phyloP scores from a whole-genome alignment of 495 filamentous ascomycete species.

The Acidomyces sp. region DNA sequence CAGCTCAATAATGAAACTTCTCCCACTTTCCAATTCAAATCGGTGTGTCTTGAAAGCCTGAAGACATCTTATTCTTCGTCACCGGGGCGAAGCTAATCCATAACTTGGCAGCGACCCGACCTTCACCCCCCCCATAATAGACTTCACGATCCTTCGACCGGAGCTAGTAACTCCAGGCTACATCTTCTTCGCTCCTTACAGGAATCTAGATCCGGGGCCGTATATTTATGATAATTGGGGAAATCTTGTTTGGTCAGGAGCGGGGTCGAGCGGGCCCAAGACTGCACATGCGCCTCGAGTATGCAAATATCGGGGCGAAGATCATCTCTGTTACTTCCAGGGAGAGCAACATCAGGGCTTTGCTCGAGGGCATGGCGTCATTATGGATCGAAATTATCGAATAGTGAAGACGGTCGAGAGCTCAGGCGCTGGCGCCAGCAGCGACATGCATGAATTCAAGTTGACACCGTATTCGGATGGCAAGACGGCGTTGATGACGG shows the following conservation, averaged over 20 bases:
- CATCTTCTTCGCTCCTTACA: constrained; percentile 26
- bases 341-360: constrained; percentile 42
- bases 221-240: constrained; percentile 27
- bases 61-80: neutral
- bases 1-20: constrained; percentile 18
- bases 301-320: constrained; percentile 30
- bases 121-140: constrained; percentile 22
- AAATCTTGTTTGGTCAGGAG: constrained; percentile 24
- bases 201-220: constrained; percentile 22
- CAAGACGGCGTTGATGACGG: constrained; percentile 14
- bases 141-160: constrained; percentile 19
- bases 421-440: constrained; percentile 14
- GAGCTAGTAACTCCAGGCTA: constrained; percentile 24
- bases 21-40: constrained; percentile 15
- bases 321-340: constrained; percentile 43
- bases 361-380: constrained; percentile 40
- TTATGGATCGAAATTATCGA: constrained; percentile 39
- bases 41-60: constrained; percentile 7
- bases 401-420: constrained; percentile 32
- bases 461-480: constrained; percentile 16
- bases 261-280: constrained; percentile 18
- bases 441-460: constrained; percentile 20
- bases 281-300: constrained; percentile 24
- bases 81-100: neutral
- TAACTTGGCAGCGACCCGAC: constrained; percentile 20